Base-by-base conservation (phyloP, 75 land plant genomes). In the Selaginella tamariscina region DNA sequence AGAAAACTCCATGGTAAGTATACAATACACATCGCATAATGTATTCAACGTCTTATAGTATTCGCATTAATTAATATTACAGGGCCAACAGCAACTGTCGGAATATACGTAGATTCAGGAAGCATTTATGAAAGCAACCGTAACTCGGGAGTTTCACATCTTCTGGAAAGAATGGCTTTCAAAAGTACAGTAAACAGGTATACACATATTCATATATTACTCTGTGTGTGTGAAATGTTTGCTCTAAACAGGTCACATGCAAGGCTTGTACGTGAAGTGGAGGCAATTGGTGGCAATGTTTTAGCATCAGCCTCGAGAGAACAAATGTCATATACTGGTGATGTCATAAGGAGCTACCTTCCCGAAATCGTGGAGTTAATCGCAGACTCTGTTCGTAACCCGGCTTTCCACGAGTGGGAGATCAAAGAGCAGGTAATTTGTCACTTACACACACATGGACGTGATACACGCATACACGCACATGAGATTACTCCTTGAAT, bases 301-400 rank as follows among this genome's bases (percentile, higher is more conserved):
- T 68, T 55, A 13, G 90, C 95, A 0, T 82, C 95, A 32, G 89
- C 85, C 62, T 84, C 95, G 21, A 70, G 96, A 21, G 98, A 93
- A 70, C 98, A 93, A 68, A 93, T 89, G 90, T 72, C 82, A 24
- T 93, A 93, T 66, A 82, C 86, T 32, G 88, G 77, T 59, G 86
- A 86, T 80, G 86, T 88, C 32, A 56, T 93, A 30, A 89, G 86
- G 71, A 84, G 90, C 1, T 75, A 82, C 70, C 71, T 89, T 70
- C 98, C 98, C 33, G 80, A 93, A 75, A 86, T 89, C 82, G 95
- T 89, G 9, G 95, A 93, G 75, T 68, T 93, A 62, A 87, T 93
- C 63, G 32, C 89, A 63, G 98, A 93, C 56, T 69, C 68, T 73
- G 95, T 93, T 13, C 83, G 98, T 44, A 93, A 93, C 56, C 82